Percentiles rank a stretch among this genome's conserved stretches.
Conservation (phyloP, 495 filamentous ascomycete species). For the Neurospora sp. region DNA sequence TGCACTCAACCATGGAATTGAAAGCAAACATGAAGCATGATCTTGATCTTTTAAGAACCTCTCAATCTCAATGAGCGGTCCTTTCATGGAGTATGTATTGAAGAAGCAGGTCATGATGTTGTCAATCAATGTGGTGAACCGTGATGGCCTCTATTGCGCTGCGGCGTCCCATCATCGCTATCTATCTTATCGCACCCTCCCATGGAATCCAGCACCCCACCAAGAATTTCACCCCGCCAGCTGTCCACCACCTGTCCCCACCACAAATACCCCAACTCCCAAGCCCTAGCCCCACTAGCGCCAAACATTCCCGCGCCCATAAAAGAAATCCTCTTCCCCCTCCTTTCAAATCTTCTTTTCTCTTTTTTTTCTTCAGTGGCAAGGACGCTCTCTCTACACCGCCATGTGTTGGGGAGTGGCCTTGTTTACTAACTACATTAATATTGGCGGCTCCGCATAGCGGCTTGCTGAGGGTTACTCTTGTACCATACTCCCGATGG, state of each 20-base stretch:
- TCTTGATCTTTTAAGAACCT: not conserved
- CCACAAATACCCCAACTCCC: not conserved
- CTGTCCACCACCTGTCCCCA: not conserved
- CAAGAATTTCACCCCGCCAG: not conserved
- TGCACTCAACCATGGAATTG: not conserved
- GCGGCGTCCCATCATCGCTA: not conserved
- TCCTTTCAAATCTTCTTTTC: not conserved
- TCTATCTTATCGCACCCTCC: not conserved
- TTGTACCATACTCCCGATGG: constrained; percentile 12
- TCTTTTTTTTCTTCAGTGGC: constrained; percentile 6
- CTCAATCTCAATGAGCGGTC: not conserved
- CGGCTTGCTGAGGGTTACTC: constrained; percentile 31
- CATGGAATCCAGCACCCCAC: not conserved
- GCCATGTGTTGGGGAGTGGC: constrained; percentile 19
- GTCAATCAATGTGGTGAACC: not conserved
- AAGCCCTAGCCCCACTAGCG: not conserved
- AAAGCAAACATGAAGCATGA: not conserved
- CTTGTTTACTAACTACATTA: constrained; percentile 4
- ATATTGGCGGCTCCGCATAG: constrained; percentile 21
- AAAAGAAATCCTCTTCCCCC: not conserved
- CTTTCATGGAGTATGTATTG: not conserved
- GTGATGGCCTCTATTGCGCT: not conserved
- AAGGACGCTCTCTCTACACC: constrained; percentile 15
- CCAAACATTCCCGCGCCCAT: not conserved
- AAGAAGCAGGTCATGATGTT: not conserved